These are phyloP conservation scores for Phytophthora capsici DNA, from an alignment of 352 stramenopile species.

Conservation along the genomic window DNA sequence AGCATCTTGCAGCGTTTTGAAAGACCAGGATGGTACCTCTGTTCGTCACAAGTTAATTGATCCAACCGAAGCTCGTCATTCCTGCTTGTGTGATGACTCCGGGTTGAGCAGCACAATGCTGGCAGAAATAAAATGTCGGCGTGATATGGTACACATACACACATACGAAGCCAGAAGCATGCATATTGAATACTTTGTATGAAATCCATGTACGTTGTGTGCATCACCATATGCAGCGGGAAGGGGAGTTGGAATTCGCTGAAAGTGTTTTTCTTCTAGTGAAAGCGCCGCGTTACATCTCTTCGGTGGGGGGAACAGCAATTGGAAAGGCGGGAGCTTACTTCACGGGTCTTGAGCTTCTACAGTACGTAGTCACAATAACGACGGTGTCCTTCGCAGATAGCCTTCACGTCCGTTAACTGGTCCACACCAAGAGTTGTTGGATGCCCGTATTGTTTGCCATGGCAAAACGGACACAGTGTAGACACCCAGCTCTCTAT, in stretches of 20 bases:
- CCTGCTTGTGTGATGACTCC: neutral
- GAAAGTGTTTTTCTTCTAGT: neutral
- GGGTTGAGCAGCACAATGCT: neutral
- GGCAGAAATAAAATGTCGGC: neutral
- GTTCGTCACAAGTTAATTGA: constrained; percentile 8
- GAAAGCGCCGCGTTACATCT: neutral
- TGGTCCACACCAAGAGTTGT: too few species aligned
- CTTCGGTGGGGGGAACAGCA: neutral
- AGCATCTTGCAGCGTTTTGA: neutral
- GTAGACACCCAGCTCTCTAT: neutral
- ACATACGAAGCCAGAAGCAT: neutral
- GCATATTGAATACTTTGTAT: too few species aligned
- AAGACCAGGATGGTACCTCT: neutral
- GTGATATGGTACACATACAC: neutral
- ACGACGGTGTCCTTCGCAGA: neutral
- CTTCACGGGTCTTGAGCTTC: neutral
- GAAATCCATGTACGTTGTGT: neutral
- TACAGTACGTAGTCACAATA: neutral
- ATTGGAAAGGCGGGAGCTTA: neutral
- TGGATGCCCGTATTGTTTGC: too few species aligned
- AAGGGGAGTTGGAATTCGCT: neutral
- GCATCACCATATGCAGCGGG: neutral
- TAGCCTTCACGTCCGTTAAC: too few species aligned
- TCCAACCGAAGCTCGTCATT: neutral
- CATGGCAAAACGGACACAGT: neutral